Evolutionary conservation across 2,329 filamentous ascomycete genomes (phyloP).

Genomic region (Xylaria sp.): DNA sequence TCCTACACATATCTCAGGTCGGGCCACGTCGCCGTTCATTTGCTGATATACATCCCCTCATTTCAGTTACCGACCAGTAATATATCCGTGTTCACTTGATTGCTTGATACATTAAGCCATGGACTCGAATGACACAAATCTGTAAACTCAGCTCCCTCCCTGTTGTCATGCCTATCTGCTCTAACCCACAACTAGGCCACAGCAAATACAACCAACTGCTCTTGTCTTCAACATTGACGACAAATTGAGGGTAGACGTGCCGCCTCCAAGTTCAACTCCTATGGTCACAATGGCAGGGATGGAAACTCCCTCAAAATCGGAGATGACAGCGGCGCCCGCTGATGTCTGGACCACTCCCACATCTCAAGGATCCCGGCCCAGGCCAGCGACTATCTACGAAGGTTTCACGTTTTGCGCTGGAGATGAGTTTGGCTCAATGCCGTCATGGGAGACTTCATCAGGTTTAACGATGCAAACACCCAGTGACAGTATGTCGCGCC

Average conservation of each 20-base stretch:
- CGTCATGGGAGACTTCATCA: slow-evolving; percentile 67
- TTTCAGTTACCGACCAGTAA: slow-evolving; percentile 53
- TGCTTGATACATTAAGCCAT: slow-evolving; percentile 55
- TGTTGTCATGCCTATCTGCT: slow-evolving; percentile 33
- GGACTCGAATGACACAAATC: slow-evolving; percentile 63
- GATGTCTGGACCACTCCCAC: slow-evolving; percentile 67
- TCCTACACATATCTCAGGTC: slow-evolving; percentile 43
- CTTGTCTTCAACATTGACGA: slow-evolving; percentile 62
- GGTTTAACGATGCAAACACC: slow-evolving; percentile 63
- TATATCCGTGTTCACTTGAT: slow-evolving; percentile 52
- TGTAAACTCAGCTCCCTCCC: slow-evolving; percentile 57
- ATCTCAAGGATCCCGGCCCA: slow-evolving; percentile 61
- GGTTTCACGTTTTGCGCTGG: slow-evolving; percentile 69
- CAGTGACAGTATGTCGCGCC: slow-evolving; percentile 63
- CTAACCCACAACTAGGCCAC: slow-evolving; percentile 58
- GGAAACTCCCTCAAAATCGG: slow-evolving; percentile 61
- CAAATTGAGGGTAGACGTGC: slow-evolving; percentile 59
- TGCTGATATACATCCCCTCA: slow-evolving; percentile 52
- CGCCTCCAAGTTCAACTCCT: slow-evolving; percentile 56
- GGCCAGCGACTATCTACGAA: slow-evolving; percentile 70
- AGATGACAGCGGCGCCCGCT: slow-evolving; percentile 58
- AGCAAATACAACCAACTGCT: slow-evolving; percentile 61
- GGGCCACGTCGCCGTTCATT: slow-evolving; percentile 51
- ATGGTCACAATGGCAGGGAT: slow-evolving; percentile 63
- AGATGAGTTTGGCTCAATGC: slow-evolving; percentile 63